Conservation (phyloP, 148 eudicot species). For the Camellia granthamiana region DNA sequence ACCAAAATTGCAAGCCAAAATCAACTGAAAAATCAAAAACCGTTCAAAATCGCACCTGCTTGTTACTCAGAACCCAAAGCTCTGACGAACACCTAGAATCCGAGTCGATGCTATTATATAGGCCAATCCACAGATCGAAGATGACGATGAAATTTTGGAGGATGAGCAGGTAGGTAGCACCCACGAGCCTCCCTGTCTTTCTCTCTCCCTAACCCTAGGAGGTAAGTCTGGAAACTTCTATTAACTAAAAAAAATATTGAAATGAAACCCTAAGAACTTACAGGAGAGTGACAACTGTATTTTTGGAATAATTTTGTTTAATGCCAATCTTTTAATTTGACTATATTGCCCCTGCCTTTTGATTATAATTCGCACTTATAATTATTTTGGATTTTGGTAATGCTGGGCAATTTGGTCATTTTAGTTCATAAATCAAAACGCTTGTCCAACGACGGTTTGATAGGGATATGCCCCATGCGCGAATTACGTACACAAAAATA, state of each 20-base stretch:
- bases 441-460: no score
- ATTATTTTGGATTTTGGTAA: neutral
- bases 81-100: neutral
- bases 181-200: constrained; percentile 10
- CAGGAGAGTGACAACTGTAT: neutral
- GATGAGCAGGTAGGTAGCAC: neutral
- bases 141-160: neutral
- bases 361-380: neutral
- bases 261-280: constrained; percentile 5
- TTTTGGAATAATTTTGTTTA: neutral
- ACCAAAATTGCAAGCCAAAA: neutral
- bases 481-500: no score
- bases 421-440: neutral
- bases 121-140: neutral
- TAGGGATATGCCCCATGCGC: no score
- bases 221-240: constrained; percentile 1
- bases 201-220: neutral
- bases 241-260: neutral
- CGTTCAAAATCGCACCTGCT: neutral
- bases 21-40: neutral
- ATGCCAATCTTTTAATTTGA: neutral
- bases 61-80: no score
- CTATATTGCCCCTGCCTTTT: neutral
- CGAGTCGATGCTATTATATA: neutral
- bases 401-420: neutral